Evolutionary conservation across 2,329 filamentous ascomycete species (phyloP).

Genomic region (Hymenoscyphus fraxineus): DNA sequence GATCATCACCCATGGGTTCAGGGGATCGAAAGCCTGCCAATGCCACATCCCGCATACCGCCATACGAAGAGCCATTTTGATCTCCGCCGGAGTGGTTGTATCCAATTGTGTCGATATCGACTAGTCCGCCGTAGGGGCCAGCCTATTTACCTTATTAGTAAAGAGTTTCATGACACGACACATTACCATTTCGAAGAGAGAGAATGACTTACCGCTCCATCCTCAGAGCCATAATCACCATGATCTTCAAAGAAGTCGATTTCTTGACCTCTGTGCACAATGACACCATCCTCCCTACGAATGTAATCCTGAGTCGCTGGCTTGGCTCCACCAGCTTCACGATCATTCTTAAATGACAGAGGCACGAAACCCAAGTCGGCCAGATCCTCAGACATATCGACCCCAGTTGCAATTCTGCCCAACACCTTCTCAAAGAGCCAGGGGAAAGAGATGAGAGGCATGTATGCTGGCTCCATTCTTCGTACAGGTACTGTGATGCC

Average conservation of each 20-base stretch:
- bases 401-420: constrained; percentile 59
- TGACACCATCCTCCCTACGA: constrained; percentile 28
- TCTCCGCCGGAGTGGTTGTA: background rate
- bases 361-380: constrained; percentile 19
- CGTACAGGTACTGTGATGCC: constrained; percentile 35
- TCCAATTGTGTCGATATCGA: background rate
- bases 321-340: constrained; percentile 3
- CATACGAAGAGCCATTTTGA: background rate
- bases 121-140: background rate
- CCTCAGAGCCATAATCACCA: background rate
- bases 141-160: background rate
- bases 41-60: background rate
- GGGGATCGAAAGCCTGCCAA: background rate
- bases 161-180: background rate
- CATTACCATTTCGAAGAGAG: background rate
- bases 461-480: constrained; percentile 44
- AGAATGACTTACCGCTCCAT: background rate
- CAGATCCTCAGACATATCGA: constrained; percentile 26
- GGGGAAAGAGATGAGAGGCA: constrained; percentile 88
- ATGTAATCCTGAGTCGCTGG: constrained; percentile 24
- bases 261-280: constrained; percentile 34
- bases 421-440: constrained; percentile 81
- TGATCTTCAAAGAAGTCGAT: constrained; percentile 30
- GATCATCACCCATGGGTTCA: background rate
- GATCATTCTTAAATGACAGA: constrained; percentile 16